Conservation (phyloP, 1,139 yeast species). For the Saccharomycopsis crataegensis region DNA sequence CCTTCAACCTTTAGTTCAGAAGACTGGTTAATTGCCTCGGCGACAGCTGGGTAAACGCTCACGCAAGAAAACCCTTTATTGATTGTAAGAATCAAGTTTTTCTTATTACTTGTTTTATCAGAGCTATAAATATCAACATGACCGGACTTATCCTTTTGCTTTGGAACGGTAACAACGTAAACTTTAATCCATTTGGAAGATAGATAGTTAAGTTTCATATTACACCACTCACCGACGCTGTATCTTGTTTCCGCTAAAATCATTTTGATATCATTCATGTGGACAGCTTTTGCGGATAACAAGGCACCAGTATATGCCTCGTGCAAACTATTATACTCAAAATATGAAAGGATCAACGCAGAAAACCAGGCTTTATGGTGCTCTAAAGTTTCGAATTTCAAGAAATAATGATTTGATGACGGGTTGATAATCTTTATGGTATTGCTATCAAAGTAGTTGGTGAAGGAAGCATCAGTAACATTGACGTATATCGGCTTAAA, state of each 20-base stretch:
- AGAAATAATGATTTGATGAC: conserved; percentile 11
- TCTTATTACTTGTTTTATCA: conserved; percentile 36
- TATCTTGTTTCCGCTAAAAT: conserved; percentile 75
- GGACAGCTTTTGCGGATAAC: conserved; percentile 78
- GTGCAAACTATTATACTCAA: conserved; percentile 75
- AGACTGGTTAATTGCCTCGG: conserved; percentile 61
- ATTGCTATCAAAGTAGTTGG: conserved; percentile 19
- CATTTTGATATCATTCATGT: conserved; percentile 79
- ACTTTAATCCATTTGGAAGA: conserved; percentile 19
- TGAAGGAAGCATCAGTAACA: conserved; percentile 44
- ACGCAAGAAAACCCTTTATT: conserved; percentile 55
- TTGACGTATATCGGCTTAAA: conserved; percentile 63
- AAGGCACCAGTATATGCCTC: conserved; percentile 96
- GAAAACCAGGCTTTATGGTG: conserved; percentile 57
- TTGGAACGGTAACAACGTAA: conserved; percentile 19
- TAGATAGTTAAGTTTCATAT: conserved; percentile 16
- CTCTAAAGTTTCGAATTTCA: conserved; percentile 23
- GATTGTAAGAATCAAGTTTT: conserved; percentile 62
- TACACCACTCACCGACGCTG: conserved; percentile 22
- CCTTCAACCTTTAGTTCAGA: conserved; percentile 76
- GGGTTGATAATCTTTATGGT: conserved; percentile 17
- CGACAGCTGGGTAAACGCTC: conserved; percentile 72
- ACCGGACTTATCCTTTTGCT: conserved; percentile 24
- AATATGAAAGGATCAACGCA: conserved; percentile 71
- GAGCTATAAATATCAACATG: conserved; percentile 22